Evolutionary conservation across 371 early-diverging fungal species (phyloP).

Genomic region (Saksenaea vasiformis): DNA sequence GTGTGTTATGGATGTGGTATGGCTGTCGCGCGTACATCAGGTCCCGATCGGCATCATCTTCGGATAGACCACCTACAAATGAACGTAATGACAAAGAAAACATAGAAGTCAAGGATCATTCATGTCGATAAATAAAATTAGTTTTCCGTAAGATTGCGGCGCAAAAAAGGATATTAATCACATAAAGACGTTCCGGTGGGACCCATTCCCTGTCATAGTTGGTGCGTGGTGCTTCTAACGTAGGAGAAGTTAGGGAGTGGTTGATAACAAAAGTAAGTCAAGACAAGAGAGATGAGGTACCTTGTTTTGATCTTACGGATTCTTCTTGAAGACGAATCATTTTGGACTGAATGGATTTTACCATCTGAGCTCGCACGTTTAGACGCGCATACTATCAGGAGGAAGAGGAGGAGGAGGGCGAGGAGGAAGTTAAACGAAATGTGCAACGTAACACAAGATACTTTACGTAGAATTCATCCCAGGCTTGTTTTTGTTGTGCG

Average conservation of each 20-base stretch:
- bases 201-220: slow-evolving; percentile 25
- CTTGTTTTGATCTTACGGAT: neutral
- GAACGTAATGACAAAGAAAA: slow-evolving; percentile 21
- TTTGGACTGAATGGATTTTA: neutral
- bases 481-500: slow-evolving; percentile 31
- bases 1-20: slow-evolving; percentile 27
- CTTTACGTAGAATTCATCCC: slow-evolving; percentile 35
- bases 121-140: neutral
- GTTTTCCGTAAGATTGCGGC: neutral
- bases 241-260: neutral
- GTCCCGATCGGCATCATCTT: slow-evolving; percentile 30
- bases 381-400: neutral
- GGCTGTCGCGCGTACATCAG: slow-evolving; percentile 25
- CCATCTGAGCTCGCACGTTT: neutral
- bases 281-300: neutral
- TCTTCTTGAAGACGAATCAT: neutral
- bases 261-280: neutral
- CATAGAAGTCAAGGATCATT: slow-evolving; percentile 17
- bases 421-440: neutral
- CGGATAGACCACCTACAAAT: slow-evolving; percentile 31
- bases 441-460: slow-evolving; percentile 8
- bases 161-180: slow-evolving; percentile 38
- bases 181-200: slow-evolving; percentile 27
- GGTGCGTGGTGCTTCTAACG: slow-evolving; percentile 3
- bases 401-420: neutral